Percentiles rank a stretch among this genome's conserved stretches.
Evolutionary conservation across 176 grass and related monocot species (phyloP).

Genomic region (Avena atlantica): DNA sequence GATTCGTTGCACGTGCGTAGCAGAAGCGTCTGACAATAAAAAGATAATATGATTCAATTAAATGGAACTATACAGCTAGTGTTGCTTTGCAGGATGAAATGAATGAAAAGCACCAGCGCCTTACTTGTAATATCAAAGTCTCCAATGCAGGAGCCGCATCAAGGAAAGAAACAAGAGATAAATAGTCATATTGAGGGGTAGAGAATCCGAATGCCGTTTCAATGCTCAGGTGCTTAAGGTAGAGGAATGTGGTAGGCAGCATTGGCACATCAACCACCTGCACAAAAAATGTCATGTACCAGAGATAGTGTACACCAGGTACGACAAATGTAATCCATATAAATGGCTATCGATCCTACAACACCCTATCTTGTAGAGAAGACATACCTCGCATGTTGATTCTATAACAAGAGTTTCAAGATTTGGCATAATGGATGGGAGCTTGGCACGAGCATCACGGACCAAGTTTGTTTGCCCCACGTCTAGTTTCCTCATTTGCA

Average conservation of each 20-base stretch:
- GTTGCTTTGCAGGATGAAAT: not conserved
- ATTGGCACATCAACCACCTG: not conserved
- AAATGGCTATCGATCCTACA: not conserved
- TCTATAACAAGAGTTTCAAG: not conserved
- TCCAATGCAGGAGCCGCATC: not conserved
- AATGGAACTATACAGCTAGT: not conserved
- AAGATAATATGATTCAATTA: not conserved
- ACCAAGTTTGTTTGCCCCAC: not conserved
- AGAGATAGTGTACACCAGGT: not conserved
- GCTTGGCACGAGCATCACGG: not conserved
- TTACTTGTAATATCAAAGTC: not conserved
- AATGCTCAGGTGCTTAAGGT: no score
- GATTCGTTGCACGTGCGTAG: not conserved
- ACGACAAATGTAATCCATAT: not conserved
- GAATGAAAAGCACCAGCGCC: not conserved
- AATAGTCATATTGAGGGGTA: no score
- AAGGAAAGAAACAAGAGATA: not conserved
- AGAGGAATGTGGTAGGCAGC: no score
- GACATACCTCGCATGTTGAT: not conserved
- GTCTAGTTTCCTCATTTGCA: no score
- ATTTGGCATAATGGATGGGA: not conserved
- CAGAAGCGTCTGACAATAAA: no score
- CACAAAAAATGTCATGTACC: not conserved
- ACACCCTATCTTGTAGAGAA: not conserved
- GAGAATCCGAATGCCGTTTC: no score